Conservation (phyloP, 306 rosid species). For the Arachis stenosperma region DNA sequence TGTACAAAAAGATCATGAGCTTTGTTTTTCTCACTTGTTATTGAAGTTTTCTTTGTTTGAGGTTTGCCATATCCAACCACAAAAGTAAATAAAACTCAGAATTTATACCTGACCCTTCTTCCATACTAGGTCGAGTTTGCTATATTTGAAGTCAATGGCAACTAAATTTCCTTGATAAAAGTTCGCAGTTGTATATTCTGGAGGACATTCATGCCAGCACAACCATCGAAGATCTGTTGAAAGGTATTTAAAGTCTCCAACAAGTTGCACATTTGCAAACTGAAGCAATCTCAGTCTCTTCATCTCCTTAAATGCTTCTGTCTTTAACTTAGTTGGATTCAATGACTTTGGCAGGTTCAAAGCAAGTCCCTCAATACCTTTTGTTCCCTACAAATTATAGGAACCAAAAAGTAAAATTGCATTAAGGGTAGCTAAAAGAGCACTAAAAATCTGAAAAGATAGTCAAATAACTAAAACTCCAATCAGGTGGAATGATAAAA, state of each 20-base stretch:
- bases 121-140: neutral
- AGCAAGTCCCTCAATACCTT: constrained; percentile 20
- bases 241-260: constrained; percentile 16
- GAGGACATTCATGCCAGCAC: constrained; percentile 14
- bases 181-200: neutral
- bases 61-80: no score
- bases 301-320: constrained; percentile 25
- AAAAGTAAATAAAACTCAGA: neutral
- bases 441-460: no score
- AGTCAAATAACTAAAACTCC: no score
- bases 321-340: neutral
- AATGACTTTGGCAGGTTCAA: neutral
- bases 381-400: constrained; percentile 6
- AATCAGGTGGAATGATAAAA: no score
- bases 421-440: no score
- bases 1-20: no score
- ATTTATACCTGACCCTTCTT: constrained; percentile 11
- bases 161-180: constrained; percentile 16
- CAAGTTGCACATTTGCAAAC: neutral
- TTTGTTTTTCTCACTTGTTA: no score
- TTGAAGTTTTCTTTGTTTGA: no score
- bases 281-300: constrained; percentile 19
- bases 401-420: neutral
- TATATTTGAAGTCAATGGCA: constrained; percentile 1
- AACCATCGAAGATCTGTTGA: constrained; percentile 23